Percentiles rank a stretch among this genome's conserved stretches.
Conservation (phyloP, 768 basidiomycete species). For the Lepiota subincarnata region DNA sequence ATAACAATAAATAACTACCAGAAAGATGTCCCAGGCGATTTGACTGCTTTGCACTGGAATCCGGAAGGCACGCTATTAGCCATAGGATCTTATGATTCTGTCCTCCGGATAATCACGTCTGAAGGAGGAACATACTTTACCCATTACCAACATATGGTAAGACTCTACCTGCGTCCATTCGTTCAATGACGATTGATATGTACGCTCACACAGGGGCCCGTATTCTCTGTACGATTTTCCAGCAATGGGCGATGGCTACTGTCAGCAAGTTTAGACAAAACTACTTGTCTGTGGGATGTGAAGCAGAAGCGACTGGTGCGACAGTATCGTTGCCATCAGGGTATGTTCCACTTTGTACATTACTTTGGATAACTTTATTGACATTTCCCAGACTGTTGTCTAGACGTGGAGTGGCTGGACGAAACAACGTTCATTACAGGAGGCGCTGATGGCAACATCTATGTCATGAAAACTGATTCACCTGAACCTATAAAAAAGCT, state of each 20-base stretch:
- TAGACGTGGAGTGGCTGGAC: constrained; percentile 79
- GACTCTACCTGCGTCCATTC: constrained; percentile 13
- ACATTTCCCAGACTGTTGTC: constrained; percentile 55
- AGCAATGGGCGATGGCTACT: constrained; percentile 67
- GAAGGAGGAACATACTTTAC: constrained; percentile 61
- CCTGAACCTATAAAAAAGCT: constrained; percentile 57
- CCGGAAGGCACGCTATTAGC: constrained; percentile 68
- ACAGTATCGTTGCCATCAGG: constrained; percentile 64
- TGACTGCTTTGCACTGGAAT: constrained; percentile 79
- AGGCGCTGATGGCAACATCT: constrained; percentile 63
- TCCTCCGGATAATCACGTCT: constrained; percentile 63
- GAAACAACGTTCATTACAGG: constrained; percentile 69
- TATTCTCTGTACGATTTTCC: constrained; percentile 78
- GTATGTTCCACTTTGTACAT: constrained; percentile 30
- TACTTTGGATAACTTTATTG: constrained; percentile 5
- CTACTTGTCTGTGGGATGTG: constrained; percentile 77
- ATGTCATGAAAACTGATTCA: constrained; percentile 54
- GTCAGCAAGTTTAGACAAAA: constrained; percentile 75
- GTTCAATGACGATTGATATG: constrained; percentile 18
- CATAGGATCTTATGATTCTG: constrained; percentile 72
- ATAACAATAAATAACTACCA: constrained; percentile 48
- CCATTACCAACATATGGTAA: constrained; percentile 63
- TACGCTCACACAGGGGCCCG: constrained; percentile 59
- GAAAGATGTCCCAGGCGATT: constrained; percentile 48
- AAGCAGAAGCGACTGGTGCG: constrained; percentile 52